Base-by-base conservation (phyloP, 768 basidiomycete genomes). In the Collybia sordida region DNA sequence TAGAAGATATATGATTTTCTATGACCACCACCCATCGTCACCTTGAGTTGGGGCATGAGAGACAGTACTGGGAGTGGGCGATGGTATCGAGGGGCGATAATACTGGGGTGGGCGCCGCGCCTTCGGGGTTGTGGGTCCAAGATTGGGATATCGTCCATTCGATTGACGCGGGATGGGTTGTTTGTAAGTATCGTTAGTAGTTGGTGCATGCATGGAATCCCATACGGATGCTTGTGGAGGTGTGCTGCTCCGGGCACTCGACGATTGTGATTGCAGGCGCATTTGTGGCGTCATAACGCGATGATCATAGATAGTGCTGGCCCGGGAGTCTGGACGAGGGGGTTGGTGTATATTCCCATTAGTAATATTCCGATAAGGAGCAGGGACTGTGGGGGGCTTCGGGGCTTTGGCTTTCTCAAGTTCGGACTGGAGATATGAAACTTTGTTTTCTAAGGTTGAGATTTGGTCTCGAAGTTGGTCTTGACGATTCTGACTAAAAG, bases 11-110 rank as follows among this genome's bases (percentile, higher is more conserved):
- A 15, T 21, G 14, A 18, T 37, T 40, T 24, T 54, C 71, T 72
- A 89, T 58, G 72, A 70, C 80, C 83, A 93, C 91, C 90, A 93
- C 28, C 90, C 91, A 41, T 93, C 85, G 1, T 82, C 74, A 36
- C 81, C 81, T 50, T 81, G 72, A 0, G 87, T 90, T 6, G 86
- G 88, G 7, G 83, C 77, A 23, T 80, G 72, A 18, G 88, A 89
- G n/a, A 86, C 83, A 1, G 72, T 80, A 59, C 91, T 93, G 21
- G 82, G 84, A 22, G 90, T 84, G 6, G 91, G 91, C 1, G 90
- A 93, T 12, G 83, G 75, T 17, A 71, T 62, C 36, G 71, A 67
- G 2, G 67, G 62, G 24, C 72, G 71, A 35, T 57, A 58, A 27
- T 62, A 59, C 19, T 55, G 50, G 35, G 61, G 50, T 21, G 62